Percentiles rank a stretch among this genome's conserved stretches.
These are phyloP conservation scores for Petunia axillaris DNA, from an alignment of 257 asterid species.

Conservation along the genomic window DNA sequence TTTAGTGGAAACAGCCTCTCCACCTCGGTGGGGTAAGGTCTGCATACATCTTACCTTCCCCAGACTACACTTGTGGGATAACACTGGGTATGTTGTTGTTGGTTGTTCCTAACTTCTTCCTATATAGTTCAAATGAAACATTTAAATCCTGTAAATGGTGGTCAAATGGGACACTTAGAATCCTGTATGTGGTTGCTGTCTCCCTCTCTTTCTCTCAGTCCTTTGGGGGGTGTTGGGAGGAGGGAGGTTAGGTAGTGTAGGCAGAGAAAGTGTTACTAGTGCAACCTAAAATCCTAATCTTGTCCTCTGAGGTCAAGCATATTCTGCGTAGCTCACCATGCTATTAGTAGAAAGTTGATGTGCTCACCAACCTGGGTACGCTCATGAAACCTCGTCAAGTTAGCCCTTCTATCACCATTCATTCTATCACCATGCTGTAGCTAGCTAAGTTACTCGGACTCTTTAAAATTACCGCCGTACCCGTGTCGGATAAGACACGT, in stretches of 20 bases:
- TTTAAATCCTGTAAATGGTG: constrained; percentile 16
- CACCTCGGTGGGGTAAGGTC: too few species aligned
- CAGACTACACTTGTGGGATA: too few species aligned
- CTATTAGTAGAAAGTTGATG: constrained; percentile 11
- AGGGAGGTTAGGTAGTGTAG: neutral
- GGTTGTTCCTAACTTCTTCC: constrained; percentile 16
- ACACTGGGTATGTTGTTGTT: too few species aligned
- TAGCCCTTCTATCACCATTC: neutral
- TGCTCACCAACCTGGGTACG: constrained; percentile 2
- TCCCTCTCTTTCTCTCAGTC: neutral
- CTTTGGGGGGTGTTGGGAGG: constrained; percentile 17
- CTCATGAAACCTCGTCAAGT: neutral
- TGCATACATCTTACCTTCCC: too few species aligned
- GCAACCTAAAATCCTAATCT: neutral
- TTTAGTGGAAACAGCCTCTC: too few species aligned
- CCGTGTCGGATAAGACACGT: too few species aligned
- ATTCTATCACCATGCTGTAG: neutral
- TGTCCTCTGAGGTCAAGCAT: neutral
- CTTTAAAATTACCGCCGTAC: too few species aligned
- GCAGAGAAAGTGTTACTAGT: constrained; percentile 11
- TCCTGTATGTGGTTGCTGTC: neutral
- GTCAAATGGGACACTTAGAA: constrained; percentile 8
- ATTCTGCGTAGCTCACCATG: neutral
- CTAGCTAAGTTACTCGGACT: too few species aligned
- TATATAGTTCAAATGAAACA: constrained; percentile 1